Evolutionary conservation across 352 stramenopile species (phyloP).

Genomic region (Globisporangium polare): DNA sequence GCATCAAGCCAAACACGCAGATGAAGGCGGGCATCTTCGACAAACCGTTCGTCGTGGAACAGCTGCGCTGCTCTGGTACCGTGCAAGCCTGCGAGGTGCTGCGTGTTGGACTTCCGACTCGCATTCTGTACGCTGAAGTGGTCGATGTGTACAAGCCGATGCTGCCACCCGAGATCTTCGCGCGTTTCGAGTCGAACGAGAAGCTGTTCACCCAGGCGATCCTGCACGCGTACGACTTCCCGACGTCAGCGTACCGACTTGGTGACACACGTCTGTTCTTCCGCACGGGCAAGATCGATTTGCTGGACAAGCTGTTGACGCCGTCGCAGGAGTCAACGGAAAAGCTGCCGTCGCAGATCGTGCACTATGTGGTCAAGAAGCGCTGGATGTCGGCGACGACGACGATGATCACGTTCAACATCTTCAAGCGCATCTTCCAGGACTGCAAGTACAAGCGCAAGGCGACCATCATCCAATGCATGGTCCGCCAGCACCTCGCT

Average conservation of each 20-base stretch:
- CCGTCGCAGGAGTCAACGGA: constrained; percentile 30
- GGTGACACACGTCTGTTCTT: constrained; percentile 84
- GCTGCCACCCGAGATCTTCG: constrained; percentile 56
- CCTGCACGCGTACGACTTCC: constrained; percentile 73
- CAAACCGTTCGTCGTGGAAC: constrained; percentile 71
- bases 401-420: constrained; percentile 68
- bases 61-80: constrained; percentile 66
- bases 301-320: constrained; percentile 74
- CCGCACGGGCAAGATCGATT: constrained; percentile 80
- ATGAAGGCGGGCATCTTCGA: constrained; percentile 87
- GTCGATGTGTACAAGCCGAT: constrained; percentile 78
- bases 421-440: constrained; percentile 65
- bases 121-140: constrained; percentile 83
- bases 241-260: constrained; percentile 68
- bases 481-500: constrained; percentile 68
- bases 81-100: constrained; percentile 82
- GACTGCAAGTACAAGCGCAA: constrained; percentile 67
- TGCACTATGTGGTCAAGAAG: constrained; percentile 72
- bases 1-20: constrained; percentile 95
- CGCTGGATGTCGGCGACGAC: constrained; percentile 70
- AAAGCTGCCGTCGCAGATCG: constrained; percentile 32
- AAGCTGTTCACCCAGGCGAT: constrained; percentile 86
- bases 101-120: constrained; percentile 74
- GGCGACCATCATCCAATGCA: constrained; percentile 75
- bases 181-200: constrained; percentile 78